phyloP scores from a whole-genome alignment of 2,329 filamentous ascomycete species.

The Parascedosporium putredinis region DNA sequence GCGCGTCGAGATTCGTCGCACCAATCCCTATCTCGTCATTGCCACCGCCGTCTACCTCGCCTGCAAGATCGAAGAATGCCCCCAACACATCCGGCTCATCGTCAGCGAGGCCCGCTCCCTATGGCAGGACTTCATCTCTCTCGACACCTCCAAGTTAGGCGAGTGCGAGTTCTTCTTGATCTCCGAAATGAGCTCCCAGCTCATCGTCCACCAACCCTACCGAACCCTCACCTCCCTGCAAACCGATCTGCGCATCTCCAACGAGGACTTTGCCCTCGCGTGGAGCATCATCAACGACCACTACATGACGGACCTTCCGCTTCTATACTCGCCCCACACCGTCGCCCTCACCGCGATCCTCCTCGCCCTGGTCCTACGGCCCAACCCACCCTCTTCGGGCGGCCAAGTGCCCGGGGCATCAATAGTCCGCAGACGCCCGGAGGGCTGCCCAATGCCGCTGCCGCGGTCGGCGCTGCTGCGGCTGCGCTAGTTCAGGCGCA shows the following conservation, averaged over 20 bases:
- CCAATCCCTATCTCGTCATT: constrained; percentile 86
- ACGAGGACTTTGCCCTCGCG: constrained; percentile 68
- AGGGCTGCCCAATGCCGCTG: constrained; percentile 19
- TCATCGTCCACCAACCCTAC: constrained; percentile 88
- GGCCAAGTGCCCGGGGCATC: neutral
- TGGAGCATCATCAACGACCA: constrained; percentile 84
- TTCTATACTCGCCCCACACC: constrained; percentile 76
- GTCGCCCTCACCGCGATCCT: constrained; percentile 82
- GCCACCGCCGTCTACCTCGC: constrained; percentile 92
- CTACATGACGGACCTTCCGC: constrained; percentile 82
- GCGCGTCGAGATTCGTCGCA: constrained; percentile 80
- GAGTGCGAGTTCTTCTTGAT: constrained; percentile 93
- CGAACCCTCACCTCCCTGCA: constrained; percentile 66
- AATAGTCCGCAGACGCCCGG: neutral
- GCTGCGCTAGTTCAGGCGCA: constrained; percentile 39
- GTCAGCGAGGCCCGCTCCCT: constrained; percentile 75
- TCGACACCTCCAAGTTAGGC: constrained; percentile 74
- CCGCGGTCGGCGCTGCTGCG: constrained; percentile 38
- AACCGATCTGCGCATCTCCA: constrained; percentile 56
- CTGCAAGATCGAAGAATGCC: constrained; percentile 96
- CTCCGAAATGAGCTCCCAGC: constrained; percentile 78
- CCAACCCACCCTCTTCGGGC: constrained; percentile 25
- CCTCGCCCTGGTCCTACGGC: constrained; percentile 71
- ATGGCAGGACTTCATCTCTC: constrained; percentile 68
- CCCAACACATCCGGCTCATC: constrained; percentile 88